Base-by-base conservation (phyloP, 2,329 filamentous ascomycete genomes). In the Monilinia aucupariae region DNA sequence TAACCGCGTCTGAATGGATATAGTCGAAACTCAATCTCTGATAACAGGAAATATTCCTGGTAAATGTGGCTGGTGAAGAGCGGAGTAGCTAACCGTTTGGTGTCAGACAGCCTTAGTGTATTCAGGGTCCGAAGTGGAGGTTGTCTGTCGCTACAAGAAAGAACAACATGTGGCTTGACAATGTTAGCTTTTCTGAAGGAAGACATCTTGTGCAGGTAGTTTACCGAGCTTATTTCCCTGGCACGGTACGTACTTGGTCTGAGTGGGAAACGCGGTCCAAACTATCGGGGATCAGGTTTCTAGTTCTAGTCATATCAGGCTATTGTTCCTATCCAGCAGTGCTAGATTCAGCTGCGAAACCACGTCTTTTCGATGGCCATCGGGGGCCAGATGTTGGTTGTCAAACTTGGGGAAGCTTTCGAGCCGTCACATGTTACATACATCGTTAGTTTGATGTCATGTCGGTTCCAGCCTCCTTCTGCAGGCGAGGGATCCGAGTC, bases 371-470 rank as follows among this genome's bases (percentile, higher is more conserved):
- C 12, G 1, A 47, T 12, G 41, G 27, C n/a, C 4, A 47, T 58
- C 13, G 12, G 27, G n/a, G 54, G 41, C 43, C 34, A 58, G 54
- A 58, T 34, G 8, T 60, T 60, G 37, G 22, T 53, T n/a, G 22
- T n/a, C 12, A 37, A 50, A 50, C 47, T 20, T 45, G 34, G 45
- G 43, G 9, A 50, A 32, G 22, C 30, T 22, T 20, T 59, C 8
- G 12, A 15, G 6, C n/a, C 39, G 30, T 59, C 17, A 22, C 22
- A 15, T 51, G 47, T 39, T 37, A 20, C 45, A 50, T 50, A 32
- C 45, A 27, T 50, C 47, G 25, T 59, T 59, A 50, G 32, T 60
- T 60, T 45, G 58, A 60, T 60, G 58, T 53, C 58, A 60, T 53
- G 48, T 39, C 27, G 25, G n/a, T 47, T 34, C 32, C 27, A 34